Evolutionary conservation across 1,139 yeast genomes (phyloP), one percentile per base, ranked within the genome.

Genomic region (Taphrina flavorubra): DNA sequence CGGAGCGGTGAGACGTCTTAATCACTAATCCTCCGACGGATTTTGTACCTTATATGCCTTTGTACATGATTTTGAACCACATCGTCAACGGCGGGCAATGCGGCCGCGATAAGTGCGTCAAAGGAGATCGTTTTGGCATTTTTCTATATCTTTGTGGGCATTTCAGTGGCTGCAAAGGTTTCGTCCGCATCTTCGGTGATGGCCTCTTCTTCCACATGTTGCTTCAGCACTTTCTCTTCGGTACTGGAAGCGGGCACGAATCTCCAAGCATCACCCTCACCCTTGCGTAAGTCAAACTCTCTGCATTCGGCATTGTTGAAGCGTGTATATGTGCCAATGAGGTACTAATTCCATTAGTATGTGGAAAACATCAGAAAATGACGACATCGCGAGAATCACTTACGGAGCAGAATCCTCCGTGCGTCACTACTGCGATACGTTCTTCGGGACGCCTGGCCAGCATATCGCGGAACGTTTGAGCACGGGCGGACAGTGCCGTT

Each of bases 391-490:
- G 4, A 25, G 31, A 25, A 18, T 8, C 11, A 39, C 60, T 8
- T 20, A 56, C 60, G n/a, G 68, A 57, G 44, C 68, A 66, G 51
- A 69, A 69, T 37, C 70, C 70, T 31, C 70, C 70, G 39, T 69
- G 70, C 14, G 69, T 61, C 20, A 69, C 70, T 18, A 69, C 49
- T n/a, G 70, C 70, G 20, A 69, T 66, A 14, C 58, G 51, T 42
- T 60, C 34, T 56, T 69, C 70, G 20, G 58, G 49, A 11, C 70
- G 57, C 25, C 14, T 40, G 7, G 46, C 47, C 16, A 69, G 47
- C 18, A 34, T 36, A 49, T 51, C 55, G 14, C 66, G 58, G 7
- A 67, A 60, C 7, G 25, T 51, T n/a, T 34, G 51, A 13, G 68
- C 70, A 13, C 70, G 51, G 16, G 49, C 46, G 47, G 64, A 36